Evolutionary conservation across 2,329 filamentous ascomycete species (phyloP).

Genomic region (Pseudonectria buxi): DNA sequence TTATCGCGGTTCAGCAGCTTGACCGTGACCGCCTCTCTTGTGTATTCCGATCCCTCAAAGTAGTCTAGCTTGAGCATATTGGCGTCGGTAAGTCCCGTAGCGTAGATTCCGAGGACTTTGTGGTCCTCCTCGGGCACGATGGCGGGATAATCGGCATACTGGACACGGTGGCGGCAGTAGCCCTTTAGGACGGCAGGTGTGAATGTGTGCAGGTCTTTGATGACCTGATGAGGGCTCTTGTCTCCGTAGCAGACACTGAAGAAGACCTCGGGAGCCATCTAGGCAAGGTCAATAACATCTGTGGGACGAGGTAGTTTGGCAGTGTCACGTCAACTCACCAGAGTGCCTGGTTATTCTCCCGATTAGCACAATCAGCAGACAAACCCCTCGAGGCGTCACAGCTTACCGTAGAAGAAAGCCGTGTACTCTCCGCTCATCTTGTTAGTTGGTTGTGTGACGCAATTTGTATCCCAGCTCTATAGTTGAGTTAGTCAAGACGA

Average conservation of each 20-base stretch:
- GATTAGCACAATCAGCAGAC: neutral
- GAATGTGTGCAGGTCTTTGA: slow-evolving; percentile 53
- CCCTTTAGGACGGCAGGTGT: slow-evolving; percentile 68
- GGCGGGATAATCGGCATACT: slow-evolving; percentile 70
- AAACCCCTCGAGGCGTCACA: neutral
- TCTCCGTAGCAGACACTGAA: slow-evolving; percentile 73
- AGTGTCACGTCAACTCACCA: slow-evolving; percentile 9
- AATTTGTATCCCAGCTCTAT: neutral
- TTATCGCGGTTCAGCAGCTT: slow-evolving; percentile 41
- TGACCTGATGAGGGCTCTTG: slow-evolving; percentile 39
- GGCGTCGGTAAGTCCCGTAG: slow-evolving; percentile 68
- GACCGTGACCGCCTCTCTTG: slow-evolving; percentile 47
- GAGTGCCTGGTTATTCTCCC: slow-evolving; percentile 4
- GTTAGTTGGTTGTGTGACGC: neutral
- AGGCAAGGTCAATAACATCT: slow-evolving; percentile 15
- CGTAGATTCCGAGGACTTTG: slow-evolving; percentile 67
- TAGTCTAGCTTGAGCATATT: slow-evolving; percentile 70
- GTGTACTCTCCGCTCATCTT: slow-evolving; percentile 37
- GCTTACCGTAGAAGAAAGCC: slow-evolving; percentile 53
- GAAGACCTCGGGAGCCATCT: slow-evolving; percentile 83
- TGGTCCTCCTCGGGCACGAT: slow-evolving; percentile 53
- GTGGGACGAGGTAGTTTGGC: neutral
- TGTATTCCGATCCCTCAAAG: slow-evolving; percentile 77
- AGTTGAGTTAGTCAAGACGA: slow-evolving; percentile 5
- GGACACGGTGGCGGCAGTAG: slow-evolving; percentile 65